phyloP scores from a whole-genome alignment of 129 eudicot genomes.

The Mikania micrantha region DNA sequence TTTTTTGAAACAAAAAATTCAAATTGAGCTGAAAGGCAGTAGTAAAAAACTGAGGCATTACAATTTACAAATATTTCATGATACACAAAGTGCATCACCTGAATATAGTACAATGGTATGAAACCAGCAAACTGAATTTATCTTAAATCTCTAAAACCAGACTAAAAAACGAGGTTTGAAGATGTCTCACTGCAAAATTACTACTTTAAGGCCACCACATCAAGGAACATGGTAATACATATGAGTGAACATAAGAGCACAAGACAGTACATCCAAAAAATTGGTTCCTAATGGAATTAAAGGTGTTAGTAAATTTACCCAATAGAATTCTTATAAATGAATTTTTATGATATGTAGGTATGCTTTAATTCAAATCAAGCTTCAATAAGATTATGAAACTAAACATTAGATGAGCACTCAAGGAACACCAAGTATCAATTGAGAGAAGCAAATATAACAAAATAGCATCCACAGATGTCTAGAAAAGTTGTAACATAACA shows the following conservation, averaged over 20 bases:
- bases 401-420: background rate
- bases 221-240: background rate
- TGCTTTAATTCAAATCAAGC: background rate
- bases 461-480: background rate
- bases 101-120: background rate
- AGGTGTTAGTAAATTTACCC: background rate
- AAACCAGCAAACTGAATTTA: background rate
- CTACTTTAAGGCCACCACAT: background rate
- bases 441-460: background rate
- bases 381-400: background rate
- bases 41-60: background rate
- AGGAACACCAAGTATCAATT: constrained; percentile 1
- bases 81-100: background rate
- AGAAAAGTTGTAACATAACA: background rate
- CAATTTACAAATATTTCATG: background rate
- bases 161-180: constrained; percentile 1
- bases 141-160: background rate
- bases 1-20: background rate
- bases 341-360: background rate
- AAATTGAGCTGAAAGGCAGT: background rate
- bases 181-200: background rate
- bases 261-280: background rate
- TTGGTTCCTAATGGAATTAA: background rate
- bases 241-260: background rate
- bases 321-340: background rate